These are phyloP conservation scores for Grosmannia serpens DNA, from an alignment of 2,329 filamentous ascomycete genomes.

Conservation along the genomic window DNA sequence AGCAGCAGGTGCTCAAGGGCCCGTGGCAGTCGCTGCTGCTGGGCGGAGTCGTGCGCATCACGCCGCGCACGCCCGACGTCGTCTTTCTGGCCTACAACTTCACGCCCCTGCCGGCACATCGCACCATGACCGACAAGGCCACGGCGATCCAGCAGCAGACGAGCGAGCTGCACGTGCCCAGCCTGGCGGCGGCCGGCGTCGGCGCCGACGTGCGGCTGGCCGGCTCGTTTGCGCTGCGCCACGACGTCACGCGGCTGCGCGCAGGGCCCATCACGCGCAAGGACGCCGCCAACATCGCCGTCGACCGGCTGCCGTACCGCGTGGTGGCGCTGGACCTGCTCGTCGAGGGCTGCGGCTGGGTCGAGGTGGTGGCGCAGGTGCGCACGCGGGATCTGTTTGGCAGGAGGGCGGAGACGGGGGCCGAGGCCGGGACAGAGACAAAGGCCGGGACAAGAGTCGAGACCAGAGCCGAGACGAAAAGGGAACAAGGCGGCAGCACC, in stretches of 20 bases:
- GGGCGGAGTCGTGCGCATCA: constrained; percentile 79
- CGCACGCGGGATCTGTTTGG: constrained; percentile 41
- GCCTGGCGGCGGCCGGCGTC: constrained; percentile 49
- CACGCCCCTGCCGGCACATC: constrained; percentile 63
- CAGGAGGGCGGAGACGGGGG: neutral
- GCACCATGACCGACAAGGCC: constrained; percentile 73
- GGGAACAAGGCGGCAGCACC: neutral
- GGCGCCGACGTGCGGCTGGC: constrained; percentile 54
- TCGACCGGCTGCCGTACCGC: constrained; percentile 64
- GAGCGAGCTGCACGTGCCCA: constrained; percentile 46
- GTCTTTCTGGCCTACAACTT: constrained; percentile 79
- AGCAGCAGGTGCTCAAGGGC: constrained; percentile 57
- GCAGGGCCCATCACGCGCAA: constrained; percentile 60
- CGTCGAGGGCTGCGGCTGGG: constrained; percentile 86
- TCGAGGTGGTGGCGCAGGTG: constrained; percentile 77
- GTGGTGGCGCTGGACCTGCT: constrained; percentile 75
- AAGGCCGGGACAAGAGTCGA: constrained; percentile 11
- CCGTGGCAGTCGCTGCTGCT: constrained; percentile 71
- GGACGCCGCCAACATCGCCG: constrained; percentile 49
- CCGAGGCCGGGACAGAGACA: neutral
- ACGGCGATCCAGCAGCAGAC: constrained; percentile 57
- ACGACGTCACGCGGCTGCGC: constrained; percentile 74
- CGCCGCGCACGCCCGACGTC: constrained; percentile 52
- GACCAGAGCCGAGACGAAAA: neutral
- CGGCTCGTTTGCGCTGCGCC: constrained; percentile 60